Conservation (phyloP, 345 rosid species). For the Citrus glauca region DNA sequence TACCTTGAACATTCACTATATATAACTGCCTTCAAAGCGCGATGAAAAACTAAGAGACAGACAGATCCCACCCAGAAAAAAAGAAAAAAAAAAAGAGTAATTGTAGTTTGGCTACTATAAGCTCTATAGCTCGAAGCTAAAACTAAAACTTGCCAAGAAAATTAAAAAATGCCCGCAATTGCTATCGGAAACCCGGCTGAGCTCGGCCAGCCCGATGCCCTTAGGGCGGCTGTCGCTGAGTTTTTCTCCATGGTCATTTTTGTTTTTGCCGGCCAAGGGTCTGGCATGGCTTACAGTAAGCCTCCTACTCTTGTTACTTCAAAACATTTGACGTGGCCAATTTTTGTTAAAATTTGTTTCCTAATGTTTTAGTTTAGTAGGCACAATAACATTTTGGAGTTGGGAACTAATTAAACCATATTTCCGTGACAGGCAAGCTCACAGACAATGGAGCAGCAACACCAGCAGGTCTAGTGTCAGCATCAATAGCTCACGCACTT, state of each 20-base stretch:
- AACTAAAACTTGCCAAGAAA: background rate
- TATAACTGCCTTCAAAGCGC: conserved; percentile 3
- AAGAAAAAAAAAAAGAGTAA: background rate
- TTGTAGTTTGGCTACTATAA: background rate
- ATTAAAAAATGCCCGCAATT: conserved; percentile 41
- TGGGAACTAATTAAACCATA: background rate
- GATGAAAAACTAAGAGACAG: background rate
- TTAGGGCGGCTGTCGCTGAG: conserved; percentile 61
- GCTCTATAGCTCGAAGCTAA: background rate
- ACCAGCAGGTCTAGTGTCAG: conserved; percentile 60
- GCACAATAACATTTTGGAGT: background rate
- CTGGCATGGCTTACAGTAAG: conserved; percentile 74
- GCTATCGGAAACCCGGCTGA: conserved; percentile 48
- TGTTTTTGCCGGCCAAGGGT: conserved; percentile 75
- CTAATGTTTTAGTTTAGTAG: background rate
- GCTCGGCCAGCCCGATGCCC: conserved; percentile 40
- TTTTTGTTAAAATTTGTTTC: background rate
- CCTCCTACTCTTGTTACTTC: background rate
- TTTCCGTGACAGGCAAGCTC: conserved; percentile 40
- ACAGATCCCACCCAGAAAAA: too few relatives aligned
- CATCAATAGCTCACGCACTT: conserved; percentile 58
- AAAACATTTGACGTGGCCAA: background rate
- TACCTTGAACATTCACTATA: conserved; percentile 11
- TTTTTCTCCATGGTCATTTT: conserved; percentile 66
- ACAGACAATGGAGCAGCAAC: conserved; percentile 45